phyloP scores from a whole-genome alignment of 2,329 filamentous ascomycete species.

The Periconia sp. region DNA sequence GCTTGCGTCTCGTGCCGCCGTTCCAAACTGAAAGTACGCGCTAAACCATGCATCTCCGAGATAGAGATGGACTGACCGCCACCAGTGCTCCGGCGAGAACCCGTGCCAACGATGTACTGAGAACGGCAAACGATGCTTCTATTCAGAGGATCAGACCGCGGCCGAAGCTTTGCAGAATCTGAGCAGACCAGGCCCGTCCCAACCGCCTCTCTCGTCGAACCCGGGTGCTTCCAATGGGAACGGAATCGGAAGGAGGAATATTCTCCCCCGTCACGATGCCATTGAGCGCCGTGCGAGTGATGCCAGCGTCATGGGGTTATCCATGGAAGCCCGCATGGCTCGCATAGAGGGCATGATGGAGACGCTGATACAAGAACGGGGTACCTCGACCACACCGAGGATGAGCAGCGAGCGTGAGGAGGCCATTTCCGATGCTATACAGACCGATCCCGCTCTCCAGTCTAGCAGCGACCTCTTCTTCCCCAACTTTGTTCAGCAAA shows the following conservation, averaged over 20 bases:
- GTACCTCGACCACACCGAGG: slow-evolving; percentile 22
- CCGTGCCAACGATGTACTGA: slow-evolving; percentile 40
- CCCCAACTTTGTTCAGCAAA: slow-evolving; percentile 20
- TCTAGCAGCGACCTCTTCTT: slow-evolving; percentile 25
- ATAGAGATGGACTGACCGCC: slow-evolving; percentile 1
- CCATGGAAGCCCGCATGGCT: slow-evolving; percentile 39
- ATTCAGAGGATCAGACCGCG: slow-evolving; percentile 41
- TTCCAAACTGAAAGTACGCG: slow-evolving; percentile 38
- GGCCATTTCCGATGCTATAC: slow-evolving; percentile 14
- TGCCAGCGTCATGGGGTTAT: slow-evolving; percentile 24
- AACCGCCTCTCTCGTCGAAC: slow-evolving; percentile 9
- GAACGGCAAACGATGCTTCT: slow-evolving; percentile 39
- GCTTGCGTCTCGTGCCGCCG: slow-evolving; percentile 35
- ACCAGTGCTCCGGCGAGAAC: slow-evolving; percentile 38
- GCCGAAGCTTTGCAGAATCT: slow-evolving; percentile 41
- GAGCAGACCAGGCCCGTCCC: slow-evolving; percentile 32
- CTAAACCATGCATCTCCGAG: background rate
- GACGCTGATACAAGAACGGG: slow-evolving; percentile 33
- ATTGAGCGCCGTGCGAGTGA: slow-evolving; percentile 29
- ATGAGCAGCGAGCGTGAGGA: slow-evolving; percentile 33
- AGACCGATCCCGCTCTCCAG: slow-evolving; percentile 21
- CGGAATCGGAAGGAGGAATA: slow-evolving; percentile 15
- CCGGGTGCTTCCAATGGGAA: slow-evolving; percentile 13
- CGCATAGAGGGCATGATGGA: slow-evolving; percentile 41
- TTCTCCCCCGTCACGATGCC: slow-evolving; percentile 22